phyloP scores from a whole-genome alignment of 1,139 yeast genomes.

The Hansenula anomala region DNA sequence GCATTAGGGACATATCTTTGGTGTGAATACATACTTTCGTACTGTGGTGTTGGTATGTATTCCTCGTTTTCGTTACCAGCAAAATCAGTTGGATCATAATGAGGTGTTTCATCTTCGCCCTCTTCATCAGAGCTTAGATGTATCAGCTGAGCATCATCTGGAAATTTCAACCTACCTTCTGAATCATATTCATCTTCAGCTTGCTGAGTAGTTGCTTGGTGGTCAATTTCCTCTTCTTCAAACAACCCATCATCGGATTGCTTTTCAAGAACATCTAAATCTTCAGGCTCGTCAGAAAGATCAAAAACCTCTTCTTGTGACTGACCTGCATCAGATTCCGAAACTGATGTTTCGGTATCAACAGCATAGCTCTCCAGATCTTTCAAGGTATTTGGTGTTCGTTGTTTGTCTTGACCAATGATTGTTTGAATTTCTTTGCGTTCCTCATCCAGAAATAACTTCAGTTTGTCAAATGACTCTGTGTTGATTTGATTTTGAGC shows the following conservation, averaged over 20 bases:
- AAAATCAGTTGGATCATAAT: background rate
- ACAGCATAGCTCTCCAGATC: background rate
- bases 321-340: slow-evolving; percentile 3
- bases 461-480: slow-evolving; percentile 38
- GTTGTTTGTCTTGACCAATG: slow-evolving; percentile 2
- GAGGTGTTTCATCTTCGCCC: background rate
- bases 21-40: slow-evolving; percentile 1
- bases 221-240: slow-evolving; percentile 14
- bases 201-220: background rate
- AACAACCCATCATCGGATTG: too few species aligned
- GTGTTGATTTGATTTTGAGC: slow-evolving; percentile 31
- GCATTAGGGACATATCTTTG: background rate
- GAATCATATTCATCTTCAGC: slow-evolving; percentile 1
- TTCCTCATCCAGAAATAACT: slow-evolving; percentile 25
- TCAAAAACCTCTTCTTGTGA: slow-evolving; percentile 19
- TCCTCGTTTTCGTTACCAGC: background rate
- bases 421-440: too few species aligned
- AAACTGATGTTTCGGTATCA: background rate
- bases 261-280: too few species aligned
- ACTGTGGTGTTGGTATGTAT: background rate
- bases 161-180: slow-evolving; percentile 4
- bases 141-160: slow-evolving; percentile 4
- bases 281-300: slow-evolving; percentile 4
- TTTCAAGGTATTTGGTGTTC: slow-evolving; percentile 7
- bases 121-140: slow-evolving; percentile 5